Base-by-base conservation (phyloP, 2,329 filamentous ascomycete genomes). In the Calonectria hongkongensis region DNA sequence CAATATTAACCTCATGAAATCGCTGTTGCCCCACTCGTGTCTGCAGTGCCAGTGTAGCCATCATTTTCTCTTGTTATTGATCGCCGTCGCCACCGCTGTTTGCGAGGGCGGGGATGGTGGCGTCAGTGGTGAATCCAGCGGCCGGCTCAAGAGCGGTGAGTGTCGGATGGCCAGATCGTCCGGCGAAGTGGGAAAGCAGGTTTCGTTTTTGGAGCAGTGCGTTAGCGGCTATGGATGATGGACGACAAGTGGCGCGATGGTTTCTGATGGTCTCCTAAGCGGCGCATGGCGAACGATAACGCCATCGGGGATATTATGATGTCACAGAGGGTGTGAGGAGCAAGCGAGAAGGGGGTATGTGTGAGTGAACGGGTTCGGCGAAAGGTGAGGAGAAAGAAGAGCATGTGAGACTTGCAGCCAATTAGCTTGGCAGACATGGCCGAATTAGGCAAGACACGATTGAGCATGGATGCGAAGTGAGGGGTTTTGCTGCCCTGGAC, bases 141-240 rank as follows among this genome's bases (percentile, higher is more conserved):
- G 66, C 73, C 48, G 80, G 66, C 28, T 72, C 63, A 30, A 77
- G 18, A 47, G 43, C 64, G 25, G 75, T 45, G 41, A 77, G 67
- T 15, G 68, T 18, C 13, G 72, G 68, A 36, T 10, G 33, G 33
- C 6, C 3, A 13, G 33, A 12, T 9, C 5, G 30, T 33, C 30
- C 83, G 39, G 80, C 70, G 73, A 85, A 77, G 21, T 21, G 73
- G 81, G 81, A 71, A 82, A 78, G 66, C 79, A 72, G 65, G 77
- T 63, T 51, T 75, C 68, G 25, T 73, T 78, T 51, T 79, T 62
- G 13, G 78, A 76, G 78, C 80, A 81, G 70, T 80, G 78, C 62
- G 75, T 21, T 28, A 21, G 21, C 21, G 21, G 21, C 21, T 21
- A 21, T 21, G 21, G 21, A 21, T 1, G 21, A 21, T 21, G 21